Evolutionary conservation across 2,329 filamentous ascomycete genomes (phyloP).

Genomic region (Esteya vermicola): DNA sequence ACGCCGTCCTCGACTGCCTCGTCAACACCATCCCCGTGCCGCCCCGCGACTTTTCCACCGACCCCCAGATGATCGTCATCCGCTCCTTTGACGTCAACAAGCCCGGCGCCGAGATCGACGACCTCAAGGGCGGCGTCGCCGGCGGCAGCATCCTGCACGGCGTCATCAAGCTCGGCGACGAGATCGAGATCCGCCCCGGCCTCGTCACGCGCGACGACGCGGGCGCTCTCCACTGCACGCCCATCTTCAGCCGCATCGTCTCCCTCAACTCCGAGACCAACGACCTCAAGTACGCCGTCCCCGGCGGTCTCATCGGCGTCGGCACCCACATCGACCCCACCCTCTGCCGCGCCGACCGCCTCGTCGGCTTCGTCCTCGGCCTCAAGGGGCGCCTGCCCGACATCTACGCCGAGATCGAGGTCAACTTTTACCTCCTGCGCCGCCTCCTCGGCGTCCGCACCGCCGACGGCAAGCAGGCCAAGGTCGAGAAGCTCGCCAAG

Average conservation of each 20-base stretch:
- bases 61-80: constrained; percentile 98
- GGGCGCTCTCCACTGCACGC: constrained; percentile 89
- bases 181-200: constrained; percentile 98
- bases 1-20: constrained; percentile 91
- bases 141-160: constrained; percentile 94
- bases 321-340: constrained; percentile 96
- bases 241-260: constrained; percentile 90
- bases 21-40: constrained; percentile 92
- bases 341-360: constrained; percentile 94
- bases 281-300: constrained; percentile 95
- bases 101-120: constrained; percentile 95
- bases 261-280: constrained; percentile 96
- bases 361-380: constrained; percentile 94
- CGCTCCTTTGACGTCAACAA: constrained; percentile 99
- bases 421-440: constrained; percentile 97
- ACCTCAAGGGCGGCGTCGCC: constrained; percentile 95
- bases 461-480: constrained; percentile 96
- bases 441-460: constrained; percentile 93
- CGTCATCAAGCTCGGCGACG: constrained; percentile 91
- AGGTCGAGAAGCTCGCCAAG: constrained; percentile 96
- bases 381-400: constrained; percentile 86
- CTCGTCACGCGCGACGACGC: constrained; percentile 91
- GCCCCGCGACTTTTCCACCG: constrained; percentile 74
- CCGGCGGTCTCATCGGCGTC: constrained; percentile 94
- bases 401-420: constrained; percentile 96